A percentile compares a stretch with the other conserved stretches of the same genome.
phyloP scores from a whole-genome alignment of 768 basidiomycete species.

The Pilatotrama ljubarskyi region DNA sequence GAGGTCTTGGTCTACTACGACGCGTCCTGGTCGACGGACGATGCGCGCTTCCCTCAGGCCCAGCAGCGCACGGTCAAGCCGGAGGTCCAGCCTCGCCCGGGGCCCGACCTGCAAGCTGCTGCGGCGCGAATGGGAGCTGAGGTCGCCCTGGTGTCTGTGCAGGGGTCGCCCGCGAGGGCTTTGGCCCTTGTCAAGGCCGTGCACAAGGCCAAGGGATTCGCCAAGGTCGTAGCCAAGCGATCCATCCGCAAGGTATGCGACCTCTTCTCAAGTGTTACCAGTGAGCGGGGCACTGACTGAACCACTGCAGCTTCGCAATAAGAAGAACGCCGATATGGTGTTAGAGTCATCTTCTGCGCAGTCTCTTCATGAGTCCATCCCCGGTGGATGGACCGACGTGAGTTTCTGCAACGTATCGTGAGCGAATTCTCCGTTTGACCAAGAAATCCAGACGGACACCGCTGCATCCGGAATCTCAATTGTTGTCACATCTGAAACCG shows the following conservation, averaged over 20 bases:
- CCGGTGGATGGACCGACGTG: constrained; percentile 1
- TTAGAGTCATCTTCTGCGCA: not conserved
- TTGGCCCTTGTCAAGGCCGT: constrained; percentile 5
- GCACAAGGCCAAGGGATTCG: constrained; percentile 11
- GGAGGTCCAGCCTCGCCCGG: no score
- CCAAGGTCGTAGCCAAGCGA: constrained; percentile 2
- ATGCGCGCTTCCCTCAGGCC: not conserved
- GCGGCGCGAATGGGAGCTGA: not conserved
- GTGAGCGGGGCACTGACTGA: not conserved
- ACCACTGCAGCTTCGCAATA: not conserved
- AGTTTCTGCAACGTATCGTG: not conserved
- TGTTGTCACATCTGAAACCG: not conserved
- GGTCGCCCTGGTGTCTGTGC: no score
- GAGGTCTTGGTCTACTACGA: constrained; percentile 8
- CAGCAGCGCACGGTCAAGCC: not conserved
- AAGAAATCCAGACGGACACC: no score
- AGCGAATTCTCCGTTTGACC: not conserved
- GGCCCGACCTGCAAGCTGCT: not conserved
- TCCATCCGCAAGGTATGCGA: constrained; percentile 3
- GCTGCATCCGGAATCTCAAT: not conserved
- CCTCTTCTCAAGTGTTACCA: not conserved
- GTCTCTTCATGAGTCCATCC: not conserved
- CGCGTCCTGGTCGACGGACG: not conserved
- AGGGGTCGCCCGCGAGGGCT: not conserved
- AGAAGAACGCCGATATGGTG: not conserved